Base-by-base conservation (phyloP, 805 yeast genomes). In the Grigorovia yakushimaensis region DNA sequence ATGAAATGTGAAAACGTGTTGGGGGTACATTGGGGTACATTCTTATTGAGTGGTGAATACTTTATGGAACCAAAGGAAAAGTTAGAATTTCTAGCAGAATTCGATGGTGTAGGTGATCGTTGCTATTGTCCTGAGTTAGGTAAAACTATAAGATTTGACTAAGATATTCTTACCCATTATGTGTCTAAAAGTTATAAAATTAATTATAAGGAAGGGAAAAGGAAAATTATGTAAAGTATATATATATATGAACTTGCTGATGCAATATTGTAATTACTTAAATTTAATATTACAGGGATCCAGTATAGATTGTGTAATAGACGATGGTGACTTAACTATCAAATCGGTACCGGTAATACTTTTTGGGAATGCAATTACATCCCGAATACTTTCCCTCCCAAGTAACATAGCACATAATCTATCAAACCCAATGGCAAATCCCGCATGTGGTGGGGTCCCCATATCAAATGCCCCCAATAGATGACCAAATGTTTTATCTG, bases 381-480 rank as follows among this genome's bases (percentile, higher is more conserved):
- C 97, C 54, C 96, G 70, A 33, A 93, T 89, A 52, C 87, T 85
- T 4, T 71, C 59, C 18, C 82, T 72, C 0, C 88, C 93, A n/a
- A 82, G 65, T 30, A 91, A 61, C 91, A 91, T 88, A 0, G 98
- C 93, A 57, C 94, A 81, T 72, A 93, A 70, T 51, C 99, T 71
- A 62, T 93, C 99, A 55, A 93, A 85, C 0, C 98, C 99, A 35
- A 93, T 72, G 0, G 98, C 99, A 37, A 93, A 71, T 0, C 99
- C 99, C 2, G 97, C 96, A 67, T 93, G 99, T 1, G 99, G 99
- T 1, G 99, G 99, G 59, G 98, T 88, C 1, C 98, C 98, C 68
- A 84, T 78, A 21, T 77, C 78, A 47, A 93, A 76, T 0, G 96
- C 96, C 39, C 73, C 70, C 30, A 93, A 70, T 39, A 93, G 70